phyloP scores from a whole-genome alignment of 2,329 filamentous ascomycete genomes.

The Daldinia sp. region DNA sequence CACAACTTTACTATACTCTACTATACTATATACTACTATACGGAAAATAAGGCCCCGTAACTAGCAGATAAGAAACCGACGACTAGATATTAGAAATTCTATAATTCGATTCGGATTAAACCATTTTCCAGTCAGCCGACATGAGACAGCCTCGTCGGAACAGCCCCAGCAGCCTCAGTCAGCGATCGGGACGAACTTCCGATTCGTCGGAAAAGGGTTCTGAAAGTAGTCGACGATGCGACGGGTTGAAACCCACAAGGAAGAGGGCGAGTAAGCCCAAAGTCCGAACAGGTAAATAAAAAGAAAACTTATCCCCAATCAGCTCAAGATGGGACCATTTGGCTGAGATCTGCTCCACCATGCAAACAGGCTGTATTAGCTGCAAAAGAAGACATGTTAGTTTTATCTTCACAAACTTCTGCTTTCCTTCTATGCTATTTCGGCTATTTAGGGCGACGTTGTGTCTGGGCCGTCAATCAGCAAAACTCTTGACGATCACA shows the following conservation, averaged over 20 bases:
- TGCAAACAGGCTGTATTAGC: conserved; percentile 42
- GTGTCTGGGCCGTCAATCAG: background rate
- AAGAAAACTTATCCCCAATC: background rate
- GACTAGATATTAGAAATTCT: conserved; percentile 4
- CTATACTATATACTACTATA: background rate
- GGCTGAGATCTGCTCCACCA: conserved; percentile 21
- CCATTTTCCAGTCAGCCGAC: conserved; percentile 24
- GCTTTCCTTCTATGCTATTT: background rate
- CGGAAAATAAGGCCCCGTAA: conserved; percentile 1
- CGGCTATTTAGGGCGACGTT: background rate
- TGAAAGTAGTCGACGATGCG: conserved; percentile 28
- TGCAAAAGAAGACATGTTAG: conserved; percentile 48
- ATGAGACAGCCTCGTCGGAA: conserved; percentile 33
- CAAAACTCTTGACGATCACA: background rate
- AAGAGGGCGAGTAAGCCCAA: conserved; percentile 48
- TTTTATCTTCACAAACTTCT: conserved; percentile 20
- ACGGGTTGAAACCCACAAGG: conserved; percentile 32
- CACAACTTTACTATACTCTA: background rate
- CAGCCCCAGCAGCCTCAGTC: conserved; percentile 37
- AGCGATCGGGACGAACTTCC: conserved; percentile 32
- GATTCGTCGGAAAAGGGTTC: conserved; percentile 39
- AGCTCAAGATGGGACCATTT: conserved; percentile 16
- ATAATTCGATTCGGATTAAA: conserved; percentile 15
- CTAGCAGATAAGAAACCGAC: background rate
- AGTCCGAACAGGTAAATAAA: conserved; percentile 45